A percentile compares a stretch with the other conserved stretches of the same genome.
Evolutionary conservation across 345 rosid genomes (phyloP).

Genomic region (Cochlearia excelsa): DNA sequence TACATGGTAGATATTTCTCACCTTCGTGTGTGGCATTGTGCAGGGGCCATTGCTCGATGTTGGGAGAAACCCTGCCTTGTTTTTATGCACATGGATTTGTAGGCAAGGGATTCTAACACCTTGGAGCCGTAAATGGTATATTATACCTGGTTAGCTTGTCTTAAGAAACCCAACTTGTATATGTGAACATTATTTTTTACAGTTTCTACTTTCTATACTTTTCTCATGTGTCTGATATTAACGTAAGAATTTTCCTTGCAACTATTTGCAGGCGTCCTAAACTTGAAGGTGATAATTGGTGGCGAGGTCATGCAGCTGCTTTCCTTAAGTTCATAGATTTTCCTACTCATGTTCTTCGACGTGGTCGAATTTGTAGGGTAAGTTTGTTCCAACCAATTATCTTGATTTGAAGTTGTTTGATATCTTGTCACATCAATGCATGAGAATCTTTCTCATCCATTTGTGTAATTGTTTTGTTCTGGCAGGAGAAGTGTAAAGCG

Average conservation of each 20-base stretch:
- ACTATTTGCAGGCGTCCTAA: constrained; percentile 56
- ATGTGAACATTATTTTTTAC: neutral
- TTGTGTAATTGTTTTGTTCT: constrained; percentile 12
- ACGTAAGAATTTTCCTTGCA: constrained; percentile 12
- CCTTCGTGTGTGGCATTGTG: constrained; percentile 25
- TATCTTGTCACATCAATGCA: neutral
- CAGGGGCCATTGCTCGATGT: constrained; percentile 92
- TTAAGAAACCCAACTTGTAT: constrained; percentile 26
- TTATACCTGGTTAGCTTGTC: constrained; percentile 35
- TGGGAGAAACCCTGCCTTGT: constrained; percentile 77
- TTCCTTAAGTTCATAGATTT: constrained; percentile 62
- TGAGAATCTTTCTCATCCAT: constrained; percentile 9
- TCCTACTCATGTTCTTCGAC: constrained; percentile 61
- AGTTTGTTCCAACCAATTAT: constrained; percentile 1
- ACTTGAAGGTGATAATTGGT: constrained; percentile 90
- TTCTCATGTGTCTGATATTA: constrained; percentile 5
- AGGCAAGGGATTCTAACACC: constrained; percentile 85
- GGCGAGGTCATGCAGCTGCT: constrained; percentile 97
- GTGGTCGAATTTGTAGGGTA: constrained; percentile 79
- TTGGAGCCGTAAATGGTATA: constrained; percentile 63
- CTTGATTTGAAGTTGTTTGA: constrained; percentile 5
- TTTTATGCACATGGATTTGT: constrained; percentile 79
- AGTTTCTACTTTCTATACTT: neutral
- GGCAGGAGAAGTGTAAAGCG: constrained; percentile 74
- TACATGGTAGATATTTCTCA: constrained; percentile 3